phyloP scores from a whole-genome alignment of 768 basidiomycete species.

The Panellus pusillus region DNA sequence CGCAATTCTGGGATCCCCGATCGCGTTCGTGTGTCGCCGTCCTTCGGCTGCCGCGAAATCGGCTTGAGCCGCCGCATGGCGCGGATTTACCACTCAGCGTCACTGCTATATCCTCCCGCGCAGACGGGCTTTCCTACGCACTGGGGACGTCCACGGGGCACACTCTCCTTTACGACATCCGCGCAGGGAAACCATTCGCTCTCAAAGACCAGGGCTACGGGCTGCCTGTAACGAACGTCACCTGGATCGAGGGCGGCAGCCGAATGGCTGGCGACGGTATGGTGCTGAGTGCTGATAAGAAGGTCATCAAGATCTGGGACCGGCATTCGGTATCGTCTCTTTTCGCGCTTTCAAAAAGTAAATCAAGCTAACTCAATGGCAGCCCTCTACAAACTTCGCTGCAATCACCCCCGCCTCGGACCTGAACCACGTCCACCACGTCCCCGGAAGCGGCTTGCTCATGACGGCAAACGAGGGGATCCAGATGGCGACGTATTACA shows the following conservation, averaged over 20 bases:
- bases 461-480: constrained; percentile 97
- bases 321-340: constrained; percentile 58
- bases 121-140: constrained; percentile 91
- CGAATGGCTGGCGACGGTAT: constrained; percentile 85
- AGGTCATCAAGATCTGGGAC: constrained; percentile 98
- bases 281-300: constrained; percentile 91
- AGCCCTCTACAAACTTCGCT: constrained; percentile 86
- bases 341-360: constrained; percentile 1
- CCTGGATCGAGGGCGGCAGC: constrained; percentile 88
- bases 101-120: constrained; percentile 81
- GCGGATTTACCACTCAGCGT: constrained; percentile 52
- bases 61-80: constrained; percentile 45
- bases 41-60: constrained; percentile 56
- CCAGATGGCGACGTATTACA: constrained; percentile 90
- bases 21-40: constrained; percentile 75
- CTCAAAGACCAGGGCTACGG: constrained; percentile 98
- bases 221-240: constrained; percentile 77
- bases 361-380: constrained; percentile 20
- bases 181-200: constrained; percentile 79
- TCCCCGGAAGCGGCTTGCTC: constrained; percentile 85
- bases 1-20: constrained; percentile 96
- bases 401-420: constrained; percentile 91
- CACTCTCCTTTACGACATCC: constrained; percentile 91
- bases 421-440: constrained; percentile 87
- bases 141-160: constrained; percentile 95